Percentiles rank a stretch among this genome's conserved stretches.
Evolutionary conservation across 202 grass and related monocot species (phyloP).

Genomic region (Schoenoplectus triqueter): DNA sequence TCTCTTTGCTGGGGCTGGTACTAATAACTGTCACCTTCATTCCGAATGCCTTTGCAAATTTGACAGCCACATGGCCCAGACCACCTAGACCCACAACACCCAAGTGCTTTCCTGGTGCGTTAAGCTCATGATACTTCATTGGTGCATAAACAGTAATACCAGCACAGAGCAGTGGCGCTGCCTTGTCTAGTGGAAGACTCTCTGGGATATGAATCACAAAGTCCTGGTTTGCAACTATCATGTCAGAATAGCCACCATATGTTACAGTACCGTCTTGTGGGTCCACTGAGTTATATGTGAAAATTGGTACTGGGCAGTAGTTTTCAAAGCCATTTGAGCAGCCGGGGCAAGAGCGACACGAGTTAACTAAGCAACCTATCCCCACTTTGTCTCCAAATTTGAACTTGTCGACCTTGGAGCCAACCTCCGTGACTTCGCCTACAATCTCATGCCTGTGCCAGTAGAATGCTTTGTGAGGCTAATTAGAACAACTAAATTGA

Average conservation of each 20-base stretch:
- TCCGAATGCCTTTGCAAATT: constrained; percentile 77
- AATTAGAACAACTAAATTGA: not conserved
- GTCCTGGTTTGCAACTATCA: constrained; percentile 57
- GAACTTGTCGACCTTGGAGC: constrained; percentile 70
- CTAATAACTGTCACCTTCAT: constrained; percentile 78
- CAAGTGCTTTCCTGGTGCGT: constrained; percentile 51
- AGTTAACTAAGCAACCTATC: constrained; percentile 81
- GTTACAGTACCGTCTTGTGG: constrained; percentile 55
- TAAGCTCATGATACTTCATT: constrained; percentile 71
- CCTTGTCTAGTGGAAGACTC: constrained; percentile 61
- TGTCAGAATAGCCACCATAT: constrained; percentile 75
- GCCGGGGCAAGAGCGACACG: constrained; percentile 54
- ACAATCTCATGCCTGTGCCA: constrained; percentile 73
- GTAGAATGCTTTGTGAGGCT: constrained; percentile 5
- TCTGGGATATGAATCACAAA: constrained; percentile 75
- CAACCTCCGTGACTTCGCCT: constrained; percentile 66
- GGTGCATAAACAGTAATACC: constrained; percentile 76
- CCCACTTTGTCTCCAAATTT: constrained; percentile 64
- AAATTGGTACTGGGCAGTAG: constrained; percentile 39
- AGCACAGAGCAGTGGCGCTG: constrained; percentile 73
- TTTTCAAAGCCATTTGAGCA: constrained; percentile 68
- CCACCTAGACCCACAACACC: constrained; percentile 78
- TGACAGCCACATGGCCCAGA: constrained; percentile 76
- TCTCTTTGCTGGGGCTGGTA: constrained; percentile 52
- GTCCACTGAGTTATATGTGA: constrained; percentile 71